Evolutionary conservation across 805 yeast genomes (phyloP).

Genomic region (Ogataea zsoltii): DNA sequence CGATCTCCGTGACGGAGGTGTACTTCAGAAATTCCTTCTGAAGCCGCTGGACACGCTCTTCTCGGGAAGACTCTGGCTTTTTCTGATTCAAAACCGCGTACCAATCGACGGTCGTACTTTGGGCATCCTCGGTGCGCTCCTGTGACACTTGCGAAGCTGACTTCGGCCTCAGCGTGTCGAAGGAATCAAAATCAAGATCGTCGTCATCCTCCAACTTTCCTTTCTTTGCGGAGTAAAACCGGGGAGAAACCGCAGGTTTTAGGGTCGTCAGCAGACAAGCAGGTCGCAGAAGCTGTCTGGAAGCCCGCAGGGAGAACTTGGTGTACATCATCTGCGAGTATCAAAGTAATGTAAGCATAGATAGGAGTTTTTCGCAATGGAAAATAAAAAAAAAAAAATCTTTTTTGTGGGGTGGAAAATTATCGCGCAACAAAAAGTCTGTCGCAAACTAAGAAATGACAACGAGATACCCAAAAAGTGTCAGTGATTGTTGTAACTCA

Average conservation of each 20-base stretch:
- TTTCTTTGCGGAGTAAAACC: conserved; percentile 1
- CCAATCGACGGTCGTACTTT: conserved; percentile 11
- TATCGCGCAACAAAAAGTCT: background rate
- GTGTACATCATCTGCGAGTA: no score
- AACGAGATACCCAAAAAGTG: no score
- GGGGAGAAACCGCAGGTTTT: background rate
- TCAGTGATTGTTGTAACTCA: no score
- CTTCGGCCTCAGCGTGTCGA: background rate
- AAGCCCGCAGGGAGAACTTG: no score
- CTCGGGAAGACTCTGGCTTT: background rate
- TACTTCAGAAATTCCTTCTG: conserved; percentile 18
- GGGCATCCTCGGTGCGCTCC: background rate
- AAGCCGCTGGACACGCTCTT: conserved; percentile 9
- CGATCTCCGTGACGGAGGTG: conserved; percentile 16
- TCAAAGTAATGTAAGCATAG: no score
- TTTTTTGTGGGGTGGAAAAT: no score
- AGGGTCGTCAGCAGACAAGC: no score
- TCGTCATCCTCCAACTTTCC: conserved; percentile 27
- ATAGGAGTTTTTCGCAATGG: no score
- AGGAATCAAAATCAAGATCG: conserved; percentile 21
- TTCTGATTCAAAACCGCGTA: conserved; percentile 7
- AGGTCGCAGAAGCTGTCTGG: background rate
- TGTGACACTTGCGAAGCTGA: background rate
- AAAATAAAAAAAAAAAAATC: no score
- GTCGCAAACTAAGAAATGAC: background rate